Evolutionary conservation across 495 filamentous ascomycete species (phyloP), one percentile per base, ranked within the genome.

Genomic region (Aspergillus hancockii): DNA sequence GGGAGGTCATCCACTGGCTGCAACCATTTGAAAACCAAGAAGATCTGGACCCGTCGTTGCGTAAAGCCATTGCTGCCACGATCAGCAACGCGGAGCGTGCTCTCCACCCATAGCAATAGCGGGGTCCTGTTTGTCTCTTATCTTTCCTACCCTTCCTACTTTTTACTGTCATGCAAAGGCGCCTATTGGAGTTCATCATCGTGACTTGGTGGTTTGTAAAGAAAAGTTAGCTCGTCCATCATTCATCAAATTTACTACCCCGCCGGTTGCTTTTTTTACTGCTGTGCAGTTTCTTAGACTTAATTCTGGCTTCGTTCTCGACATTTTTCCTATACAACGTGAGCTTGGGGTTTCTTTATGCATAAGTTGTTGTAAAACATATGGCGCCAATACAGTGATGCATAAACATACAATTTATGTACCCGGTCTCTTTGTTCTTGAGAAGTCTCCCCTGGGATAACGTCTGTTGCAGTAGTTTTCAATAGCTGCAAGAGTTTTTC

Each of bases 261-360:
- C 81, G 83, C 22, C 92, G 83, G 57, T 76, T 81, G 23, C 79
- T 81, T 73, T 98, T 98, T 77, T 97, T 98, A 50, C 77, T 83
- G 63, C 88, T 86, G 52, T 89, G 89, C 28, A 78, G 63, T 74
- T 95, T 96, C 75, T 97, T 98, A 16, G 67, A 71, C 67, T 79
- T 85, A 36, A 96, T 60, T 52, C 92, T 78, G n/a, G 74, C 69
- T 59, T 91, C 85, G 56, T 88, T 90, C 55, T 88, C 88, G 19
- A 82, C 79, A 53, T 86, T 87, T 73, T 90, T 81, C 59, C 92
- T 96, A 57, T 56, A 56, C 31, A 54, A 25, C 21, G 50, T 62
- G 16, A 62, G 60, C 28, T 32, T 30, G 52, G 22, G 32, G 23
- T 22, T 25, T n/a, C n/a, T n/a, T 52, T 46, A 31, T n/a, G n/a